phyloP scores from a whole-genome alignment of 352 stramenopile genomes.

The Pythium phragmiticola region DNA sequence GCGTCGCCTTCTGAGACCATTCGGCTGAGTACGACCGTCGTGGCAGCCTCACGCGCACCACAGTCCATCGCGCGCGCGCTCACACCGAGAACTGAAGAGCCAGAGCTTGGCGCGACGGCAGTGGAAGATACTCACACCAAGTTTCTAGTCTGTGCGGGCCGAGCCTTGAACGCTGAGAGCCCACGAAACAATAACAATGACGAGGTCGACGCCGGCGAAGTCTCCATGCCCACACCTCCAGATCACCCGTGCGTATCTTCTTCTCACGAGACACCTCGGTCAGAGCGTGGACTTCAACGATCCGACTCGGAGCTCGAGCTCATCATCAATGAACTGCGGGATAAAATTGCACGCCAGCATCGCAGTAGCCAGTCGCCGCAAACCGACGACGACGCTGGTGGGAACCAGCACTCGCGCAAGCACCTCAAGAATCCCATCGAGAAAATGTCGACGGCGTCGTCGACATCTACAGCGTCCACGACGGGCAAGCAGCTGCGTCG shows the following conservation, averaged over 20 bases:
- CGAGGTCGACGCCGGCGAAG: background rate
- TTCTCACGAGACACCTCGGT: constrained; percentile 1
- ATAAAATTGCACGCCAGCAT: constrained; percentile 51
- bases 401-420: constrained; percentile 30
- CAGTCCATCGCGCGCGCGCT: background rate
- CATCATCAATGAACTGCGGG: constrained; percentile 62
- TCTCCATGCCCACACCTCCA: background rate
- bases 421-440: constrained; percentile 71
- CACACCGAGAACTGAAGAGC: background rate
- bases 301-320: constrained; percentile 64
- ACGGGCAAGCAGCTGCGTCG: constrained; percentile 16
- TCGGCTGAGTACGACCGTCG: constrained; percentile 11
- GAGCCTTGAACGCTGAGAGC: constrained; percentile 6
- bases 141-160: constrained; percentile 25
- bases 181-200: constrained; percentile 20
- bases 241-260: background rate
- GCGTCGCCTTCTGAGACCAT: constrained; percentile 14
- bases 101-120: background rate
- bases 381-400: background rate
- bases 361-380: constrained; percentile 8
- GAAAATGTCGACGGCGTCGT: constrained; percentile 34
- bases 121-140: background rate
- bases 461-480: constrained; percentile 8
- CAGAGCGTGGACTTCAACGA: constrained; percentile 25
- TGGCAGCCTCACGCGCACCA: background rate